A percentile compares a stretch with the other conserved stretches of the same genome.
Conservation (phyloP, 1,284 basidiomycete species). For the Ustanciosporium gigantosporum region DNA sequence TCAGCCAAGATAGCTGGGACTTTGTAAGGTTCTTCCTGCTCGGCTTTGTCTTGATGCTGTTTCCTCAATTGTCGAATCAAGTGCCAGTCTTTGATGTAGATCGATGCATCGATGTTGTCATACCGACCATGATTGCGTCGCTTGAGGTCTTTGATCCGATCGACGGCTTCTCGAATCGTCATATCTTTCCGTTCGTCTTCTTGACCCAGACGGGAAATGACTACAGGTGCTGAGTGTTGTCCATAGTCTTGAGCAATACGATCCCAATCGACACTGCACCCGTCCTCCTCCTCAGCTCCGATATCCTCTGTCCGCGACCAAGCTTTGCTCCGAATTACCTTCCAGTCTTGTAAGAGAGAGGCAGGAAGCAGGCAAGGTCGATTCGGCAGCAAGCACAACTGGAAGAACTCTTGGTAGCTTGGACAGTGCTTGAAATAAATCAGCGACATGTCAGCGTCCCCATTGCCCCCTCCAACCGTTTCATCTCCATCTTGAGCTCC, state of each 20-base stretch:
- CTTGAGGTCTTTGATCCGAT: conserved; percentile 8
- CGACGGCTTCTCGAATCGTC: conserved; percentile 19
- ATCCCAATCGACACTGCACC: conserved; percentile 31
- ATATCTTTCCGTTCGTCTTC: conserved; percentile 22
- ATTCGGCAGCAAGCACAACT: conserved; percentile 30
- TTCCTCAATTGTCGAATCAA: conserved; percentile 59
- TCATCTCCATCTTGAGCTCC: too few relatives aligned
- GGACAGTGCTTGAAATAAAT: too few relatives aligned
- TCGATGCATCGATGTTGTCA: too few relatives aligned
- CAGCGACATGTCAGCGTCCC: too few relatives aligned
- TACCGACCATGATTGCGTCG: too few relatives aligned
- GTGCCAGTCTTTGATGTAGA: conserved; percentile 69
- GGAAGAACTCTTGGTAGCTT: conserved; percentile 32
- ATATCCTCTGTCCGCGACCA: neutral
- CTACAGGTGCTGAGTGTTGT: conserved; percentile 30
- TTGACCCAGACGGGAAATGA: conserved; percentile 2
- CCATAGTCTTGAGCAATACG: conserved; percentile 16
- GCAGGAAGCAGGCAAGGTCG: conserved; percentile 40
- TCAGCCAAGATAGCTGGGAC: conserved; percentile 65
- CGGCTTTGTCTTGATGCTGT: conserved; percentile 43
- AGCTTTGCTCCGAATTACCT: conserved; percentile 1
- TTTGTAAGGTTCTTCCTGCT: conserved; percentile 61
- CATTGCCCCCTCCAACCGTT: too few relatives aligned
- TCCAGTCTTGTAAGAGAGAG: conserved; percentile 18
- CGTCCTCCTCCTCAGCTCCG: neutral